Evolutionary conservation across 2,329 filamentous ascomycete genomes (phyloP).

Genomic region (Annulohypoxylon truncatum): DNA sequence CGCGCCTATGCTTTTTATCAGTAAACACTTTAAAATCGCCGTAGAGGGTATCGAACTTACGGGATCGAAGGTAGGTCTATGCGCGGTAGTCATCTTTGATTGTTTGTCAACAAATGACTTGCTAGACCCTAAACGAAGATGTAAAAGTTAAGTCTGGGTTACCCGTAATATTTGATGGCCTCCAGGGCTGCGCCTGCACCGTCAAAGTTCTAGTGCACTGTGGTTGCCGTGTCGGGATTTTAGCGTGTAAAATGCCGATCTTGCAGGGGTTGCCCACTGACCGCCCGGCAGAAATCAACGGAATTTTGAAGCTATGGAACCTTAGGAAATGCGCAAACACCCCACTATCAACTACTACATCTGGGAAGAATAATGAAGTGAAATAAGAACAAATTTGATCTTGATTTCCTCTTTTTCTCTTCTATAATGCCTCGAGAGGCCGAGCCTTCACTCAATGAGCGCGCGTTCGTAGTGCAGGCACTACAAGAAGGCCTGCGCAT

Average conservation of each 20-base stretch:
- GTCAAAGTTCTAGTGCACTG: neutral
- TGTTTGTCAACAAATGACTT: conserved; percentile 4
- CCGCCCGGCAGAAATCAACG: conserved; percentile 63
- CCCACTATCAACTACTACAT: conserved; percentile 39
- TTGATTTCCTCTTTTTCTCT: conserved; percentile 26
- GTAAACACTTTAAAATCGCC: conserved; percentile 18
- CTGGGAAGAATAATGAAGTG: conserved; percentile 34
- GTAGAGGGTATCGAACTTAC: conserved; percentile 60
- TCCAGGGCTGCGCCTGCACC: too few relatives aligned
- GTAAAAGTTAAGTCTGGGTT: conserved; percentile 6
- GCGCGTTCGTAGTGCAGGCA: conserved; percentile 84
- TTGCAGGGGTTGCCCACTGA: conserved; percentile 49
- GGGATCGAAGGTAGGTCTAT: conserved; percentile 95
- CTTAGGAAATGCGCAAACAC: conserved; percentile 38
- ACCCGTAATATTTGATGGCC: neutral
- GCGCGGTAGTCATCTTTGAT: conserved; percentile 73
- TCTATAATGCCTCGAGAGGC: conserved; percentile 87
- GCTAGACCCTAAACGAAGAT: conserved; percentile 11
- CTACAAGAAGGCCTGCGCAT: conserved; percentile 83
- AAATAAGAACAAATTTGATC: conserved; percentile 31
- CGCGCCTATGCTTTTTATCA: conserved; percentile 70
- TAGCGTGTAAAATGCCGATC: conserved; percentile 31
- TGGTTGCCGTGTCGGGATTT: conserved; percentile 24
- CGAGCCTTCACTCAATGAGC: conserved; percentile 90
- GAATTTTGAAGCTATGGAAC: conserved; percentile 38